phyloP scores from a whole-genome alignment of 2,329 filamentous ascomycete species.

The Hypoxylon sp. region DNA sequence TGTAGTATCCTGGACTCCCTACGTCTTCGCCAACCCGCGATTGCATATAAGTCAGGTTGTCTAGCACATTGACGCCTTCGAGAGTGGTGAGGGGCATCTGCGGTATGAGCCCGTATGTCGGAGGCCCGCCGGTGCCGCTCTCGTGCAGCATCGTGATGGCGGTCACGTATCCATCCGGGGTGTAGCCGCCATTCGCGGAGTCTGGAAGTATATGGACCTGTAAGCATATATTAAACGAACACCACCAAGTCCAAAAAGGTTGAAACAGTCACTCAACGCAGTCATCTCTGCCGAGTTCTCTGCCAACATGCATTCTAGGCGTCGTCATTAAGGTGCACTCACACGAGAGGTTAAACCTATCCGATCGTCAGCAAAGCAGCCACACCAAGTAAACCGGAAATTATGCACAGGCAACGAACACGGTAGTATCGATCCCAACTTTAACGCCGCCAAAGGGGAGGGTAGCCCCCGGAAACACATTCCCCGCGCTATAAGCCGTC shows the following conservation, averaged over 20 bases:
- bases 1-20: constrained; percentile 67
- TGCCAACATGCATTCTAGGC: background rate
- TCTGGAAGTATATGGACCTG: constrained; percentile 20
- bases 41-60: constrained; percentile 63
- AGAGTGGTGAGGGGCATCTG: constrained; percentile 60
- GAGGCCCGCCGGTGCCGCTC: constrained; percentile 68
- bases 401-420: background rate
- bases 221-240: constrained; percentile 2
- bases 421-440: constrained; percentile 57
- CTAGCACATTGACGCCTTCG: constrained; percentile 59
- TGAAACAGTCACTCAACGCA: background rate
- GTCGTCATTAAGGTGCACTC: constrained; percentile 35
- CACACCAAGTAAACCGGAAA: background rate
- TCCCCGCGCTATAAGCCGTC: constrained; percentile 58
- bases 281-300: background rate
- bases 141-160: constrained; percentile 67
- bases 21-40: constrained; percentile 55
- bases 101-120: constrained; percentile 68
- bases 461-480: constrained; percentile 59
- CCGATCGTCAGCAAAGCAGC: constrained; percentile 7
- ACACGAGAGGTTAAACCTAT: constrained; percentile 39
- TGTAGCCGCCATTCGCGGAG: constrained; percentile 55
- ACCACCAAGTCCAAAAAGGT: background rate
- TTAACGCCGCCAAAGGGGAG: constrained; percentile 61
- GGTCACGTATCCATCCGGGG: constrained; percentile 59